Evolutionary conservation across 495 filamentous ascomycete genomes (phyloP), one percentile per base, ranked within the genome.

Genomic region (Letharia lupina): DNA sequence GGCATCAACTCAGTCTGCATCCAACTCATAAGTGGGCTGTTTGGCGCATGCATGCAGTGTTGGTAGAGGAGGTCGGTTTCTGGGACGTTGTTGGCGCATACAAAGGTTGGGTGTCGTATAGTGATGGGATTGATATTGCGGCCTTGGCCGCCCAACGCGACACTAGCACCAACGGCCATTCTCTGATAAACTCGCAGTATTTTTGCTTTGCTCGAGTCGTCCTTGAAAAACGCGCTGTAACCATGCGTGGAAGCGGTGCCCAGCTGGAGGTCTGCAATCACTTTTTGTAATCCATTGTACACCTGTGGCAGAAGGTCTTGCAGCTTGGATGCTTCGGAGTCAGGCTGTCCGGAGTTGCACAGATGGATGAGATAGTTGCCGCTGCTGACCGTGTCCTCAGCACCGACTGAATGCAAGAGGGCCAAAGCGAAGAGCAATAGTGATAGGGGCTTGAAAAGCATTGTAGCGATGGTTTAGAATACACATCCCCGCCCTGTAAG

Each of bases 291-390:
- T 23, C 41, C 41, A 41, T 23, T 4, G 33, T 42, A 41, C 20
- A 61, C 13, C 41, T 39, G 58, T 13, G 37, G 39, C 8, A 61
- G n/a, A 13, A 61, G 37, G 12, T 12, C 13, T 44, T 61, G 58
- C 58, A 61, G 37, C 18, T 42, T 41, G 37, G 58, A 61, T 4
- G 58, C 58, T 40, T 61, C 11, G 12, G 58, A 61, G 18, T 28
- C n/a, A 23, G 58, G 39, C 23, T 41, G 58, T 23, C 28, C 41
- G n/a, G 58, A 40, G 11, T 61, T 41, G 58, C 58, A 61, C 20
- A 41, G 58, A 42, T 41, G 35, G 58, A 61, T 61, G 10, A 61
- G 41, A 35, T 61, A 61, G 4, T 23, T 23, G 13, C 58, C 58
- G 41, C 58, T 61, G 35, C 37, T 61, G 20, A 44, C 58, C 9